These are phyloP conservation scores for Xerophyta viscosa DNA, from an alignment of 106 monocot species.

Conservation along the genomic window DNA sequence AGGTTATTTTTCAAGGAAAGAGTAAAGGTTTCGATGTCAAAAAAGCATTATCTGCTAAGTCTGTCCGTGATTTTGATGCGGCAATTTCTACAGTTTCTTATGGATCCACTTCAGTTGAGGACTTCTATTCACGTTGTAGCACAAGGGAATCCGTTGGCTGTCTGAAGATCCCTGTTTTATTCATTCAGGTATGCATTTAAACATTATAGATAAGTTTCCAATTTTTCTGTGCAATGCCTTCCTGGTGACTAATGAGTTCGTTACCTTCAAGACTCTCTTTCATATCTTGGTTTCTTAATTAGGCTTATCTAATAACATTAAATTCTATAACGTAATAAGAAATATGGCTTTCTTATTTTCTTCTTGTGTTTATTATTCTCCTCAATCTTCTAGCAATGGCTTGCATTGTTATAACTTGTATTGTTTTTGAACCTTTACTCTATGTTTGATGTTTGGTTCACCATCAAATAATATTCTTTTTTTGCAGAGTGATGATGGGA, in stretches of 20 bases:
- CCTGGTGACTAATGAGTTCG: too few species aligned
- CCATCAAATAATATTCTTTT: neutral
- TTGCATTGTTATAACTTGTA: neutral
- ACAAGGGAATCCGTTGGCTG: constrained; percentile 38
- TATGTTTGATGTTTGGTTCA: too few species aligned
- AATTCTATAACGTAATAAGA: too few species aligned
- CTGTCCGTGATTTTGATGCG: constrained; percentile 75
- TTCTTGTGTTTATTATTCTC: too few species aligned
- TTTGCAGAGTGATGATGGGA: constrained; percentile 55
- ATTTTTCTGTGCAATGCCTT: too few species aligned
- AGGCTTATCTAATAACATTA: too few species aligned
- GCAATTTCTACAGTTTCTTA: constrained; percentile 84
- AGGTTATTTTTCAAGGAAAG: constrained; percentile 94
- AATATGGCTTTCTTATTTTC: too few species aligned
- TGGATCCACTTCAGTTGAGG: constrained; percentile 65
- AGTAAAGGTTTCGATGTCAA: constrained; percentile 65
- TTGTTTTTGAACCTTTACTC: too few species aligned
- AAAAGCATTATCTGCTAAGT: constrained; percentile 70
- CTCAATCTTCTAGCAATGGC: too few species aligned
- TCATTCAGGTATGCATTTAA: constrained; percentile 54
- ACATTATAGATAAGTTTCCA: too few species aligned
- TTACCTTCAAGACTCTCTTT: too few species aligned
- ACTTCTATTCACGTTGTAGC: constrained; percentile 64
- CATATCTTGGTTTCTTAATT: too few species aligned
- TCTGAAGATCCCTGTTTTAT: constrained; percentile 82